These are phyloP conservation scores for Colletotrichum truncatum DNA, from an alignment of 2,329 filamentous ascomycete genomes.

Conservation along the genomic window DNA sequence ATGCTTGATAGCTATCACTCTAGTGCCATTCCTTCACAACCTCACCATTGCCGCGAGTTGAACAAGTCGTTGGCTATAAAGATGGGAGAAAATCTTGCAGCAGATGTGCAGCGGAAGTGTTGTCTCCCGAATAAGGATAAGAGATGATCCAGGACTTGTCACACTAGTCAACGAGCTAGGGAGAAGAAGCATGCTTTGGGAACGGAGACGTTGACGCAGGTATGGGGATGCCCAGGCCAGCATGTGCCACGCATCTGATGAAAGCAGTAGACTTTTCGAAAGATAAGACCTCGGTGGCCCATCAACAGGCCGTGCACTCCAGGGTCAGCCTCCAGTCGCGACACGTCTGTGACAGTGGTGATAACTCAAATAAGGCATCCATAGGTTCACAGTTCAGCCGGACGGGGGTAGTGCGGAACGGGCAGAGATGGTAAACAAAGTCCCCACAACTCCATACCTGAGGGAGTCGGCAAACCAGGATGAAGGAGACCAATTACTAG, in stretches of 20 bases:
- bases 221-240: background rate
- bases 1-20: background rate
- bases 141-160: background rate
- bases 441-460: background rate
- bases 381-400: background rate
- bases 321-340: conserved; percentile 7
- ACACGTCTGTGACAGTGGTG: conserved; percentile 28
- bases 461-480: background rate
- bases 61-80: background rate
- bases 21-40: background rate
- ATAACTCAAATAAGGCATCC: conserved; percentile 17
- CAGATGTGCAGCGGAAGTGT: background rate
- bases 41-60: background rate
- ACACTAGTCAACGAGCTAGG: background rate
- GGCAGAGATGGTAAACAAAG: background rate
- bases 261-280: background rate
- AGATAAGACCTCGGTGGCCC: background rate
- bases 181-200: background rate
- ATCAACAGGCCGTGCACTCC: conserved; percentile 2
- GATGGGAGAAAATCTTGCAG: background rate
- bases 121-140: conserved; percentile 1
- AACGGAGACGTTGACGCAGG: background rate
- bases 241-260: background rate
- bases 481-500: conserved; percentile 13
- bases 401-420: background rate